Base-by-base conservation (phyloP, 108 stramenopile genomes). In the Skeletonema grethae region DNA sequence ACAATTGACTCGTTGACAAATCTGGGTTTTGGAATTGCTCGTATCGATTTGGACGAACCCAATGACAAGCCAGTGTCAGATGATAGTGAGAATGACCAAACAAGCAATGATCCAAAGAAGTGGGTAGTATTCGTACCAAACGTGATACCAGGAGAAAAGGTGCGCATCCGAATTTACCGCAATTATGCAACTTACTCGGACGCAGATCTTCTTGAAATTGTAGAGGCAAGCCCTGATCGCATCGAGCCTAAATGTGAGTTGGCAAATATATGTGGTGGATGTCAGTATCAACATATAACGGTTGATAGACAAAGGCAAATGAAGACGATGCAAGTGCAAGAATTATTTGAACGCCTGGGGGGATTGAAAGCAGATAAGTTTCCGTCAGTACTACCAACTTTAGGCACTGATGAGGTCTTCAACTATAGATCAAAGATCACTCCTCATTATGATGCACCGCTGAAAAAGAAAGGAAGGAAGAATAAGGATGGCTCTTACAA, bases 281-380 rank as follows among this genome's bases (percentile, higher is more conserved):
- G 98, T 66, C 98, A 99, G 77, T 97, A 95, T 68, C 98, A 99
- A 70, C 98, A 99, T 67, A 85, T 97, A 69, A 70, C 75, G 7
- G 85, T 98, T 16, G 85, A 82, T n/a, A 69, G 80, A 9, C 98
- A 99, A 79, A 72, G 97, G 50, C 53, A 86, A 29, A 97, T 97
- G 96, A 99, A 99, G 78, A 92, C 89, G 34, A 60, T 82, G 72
- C 95, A 96, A 57, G 93, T 95, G 24, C 87, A 89, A 70, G 95
- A 97, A 24, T 53, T 87, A 50, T 76, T 95, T 38, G 81, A 73
- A 43, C 75, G 87, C 9, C 75, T 92, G 7, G 93, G 90, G 7
- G 92, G 86, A 3, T 61, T 97, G 43, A 63, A 73, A 50, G 61
- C 67, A 22, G 68, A 75, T 18, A 70, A 78, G 9, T 77, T 83